phyloP scores from a whole-genome alignment of 1,139 yeast species.

The Hansenula sp. region DNA sequence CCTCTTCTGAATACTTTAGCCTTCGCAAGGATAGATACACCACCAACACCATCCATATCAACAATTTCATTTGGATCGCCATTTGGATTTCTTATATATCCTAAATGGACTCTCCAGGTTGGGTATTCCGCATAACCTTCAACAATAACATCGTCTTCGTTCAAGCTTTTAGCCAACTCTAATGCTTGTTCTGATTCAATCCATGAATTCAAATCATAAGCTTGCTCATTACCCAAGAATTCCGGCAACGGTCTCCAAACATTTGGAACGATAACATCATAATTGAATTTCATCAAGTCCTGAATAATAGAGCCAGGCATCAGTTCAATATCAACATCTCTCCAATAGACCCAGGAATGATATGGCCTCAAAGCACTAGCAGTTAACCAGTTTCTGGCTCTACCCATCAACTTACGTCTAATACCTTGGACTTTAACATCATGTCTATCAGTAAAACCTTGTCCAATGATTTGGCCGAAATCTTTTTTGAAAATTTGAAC shows the following conservation, averaged over 20 bases:
- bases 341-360: constrained; percentile 94
- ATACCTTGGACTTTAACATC: constrained; percentile 89
- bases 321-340: constrained; percentile 86
- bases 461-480: constrained; percentile 81
- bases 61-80: constrained; percentile 66
- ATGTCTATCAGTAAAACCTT: constrained; percentile 86
- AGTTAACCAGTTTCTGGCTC: constrained; percentile 87
- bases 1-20: constrained; percentile 83
- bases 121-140: constrained; percentile 91
- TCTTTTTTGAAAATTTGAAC: constrained; percentile 77
- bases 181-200: constrained; percentile 71
- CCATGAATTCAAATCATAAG: constrained; percentile 90
- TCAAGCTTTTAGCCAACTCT: constrained; percentile 59
- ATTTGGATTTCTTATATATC: constrained; percentile 60
- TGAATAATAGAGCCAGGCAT: constrained; percentile 79
- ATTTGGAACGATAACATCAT: constrained; percentile 84
- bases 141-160: constrained; percentile 84
- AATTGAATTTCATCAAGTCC: constrained; percentile 69
- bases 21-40: constrained; percentile 80
- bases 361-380: constrained; percentile 74
- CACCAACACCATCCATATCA: constrained; percentile 86
- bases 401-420: constrained; percentile 82
- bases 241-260: constrained; percentile 87
- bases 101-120: constrained; percentile 84
- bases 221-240: constrained; percentile 73